A percentile compares a stretch with the other conserved stretches of the same genome.
Conservation (phyloP, 2,329 filamentous ascomycete species). For the Xylaria polymorpha region DNA sequence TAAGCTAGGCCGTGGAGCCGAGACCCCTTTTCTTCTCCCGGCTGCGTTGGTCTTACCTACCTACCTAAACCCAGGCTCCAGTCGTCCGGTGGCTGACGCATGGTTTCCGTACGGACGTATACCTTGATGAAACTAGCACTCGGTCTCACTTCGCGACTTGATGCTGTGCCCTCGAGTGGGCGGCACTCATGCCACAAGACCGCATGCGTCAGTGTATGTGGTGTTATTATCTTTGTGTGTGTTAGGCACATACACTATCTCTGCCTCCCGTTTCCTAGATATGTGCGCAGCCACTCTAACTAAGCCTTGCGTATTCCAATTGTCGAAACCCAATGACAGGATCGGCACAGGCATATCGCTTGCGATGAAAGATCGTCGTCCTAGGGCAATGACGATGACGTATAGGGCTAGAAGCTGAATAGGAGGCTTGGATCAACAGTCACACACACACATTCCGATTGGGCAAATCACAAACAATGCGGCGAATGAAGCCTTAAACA, state of each 20-base stretch:
- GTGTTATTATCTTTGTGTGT: background rate
- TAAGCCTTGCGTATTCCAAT: constrained; percentile 1
- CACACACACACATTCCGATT: constrained; percentile 19
- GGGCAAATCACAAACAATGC: constrained; percentile 13
- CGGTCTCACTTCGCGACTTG: constrained; percentile 32
- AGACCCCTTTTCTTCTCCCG: constrained; percentile 29
- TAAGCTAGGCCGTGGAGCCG: constrained; percentile 32
- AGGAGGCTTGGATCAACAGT: constrained; percentile 17
- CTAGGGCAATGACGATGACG: constrained; percentile 16
- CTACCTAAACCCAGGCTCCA: constrained; percentile 7
- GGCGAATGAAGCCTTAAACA: constrained; percentile 1
- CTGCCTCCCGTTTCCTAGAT: constrained; percentile 10
- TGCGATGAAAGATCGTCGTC: background rate
- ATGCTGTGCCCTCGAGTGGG: constrained; percentile 17
- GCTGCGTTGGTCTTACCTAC: constrained; percentile 23
- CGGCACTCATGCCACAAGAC: constrained; percentile 20
- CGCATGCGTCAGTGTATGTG: constrained; percentile 25
- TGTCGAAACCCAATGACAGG: constrained; percentile 11
- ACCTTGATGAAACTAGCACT: constrained; percentile 19
- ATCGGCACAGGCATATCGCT: constrained; percentile 9
- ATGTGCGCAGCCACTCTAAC: background rate
- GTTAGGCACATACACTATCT: constrained; percentile 11
- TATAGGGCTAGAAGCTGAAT: constrained; percentile 25
- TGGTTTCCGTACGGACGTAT: constrained; percentile 36
- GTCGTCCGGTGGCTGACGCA: constrained; percentile 29